Evolutionary conservation across 2,329 filamentous ascomycete genomes (phyloP), one percentile per base, ranked within the genome.

Genomic region (Fusarium guadeloupense): DNA sequence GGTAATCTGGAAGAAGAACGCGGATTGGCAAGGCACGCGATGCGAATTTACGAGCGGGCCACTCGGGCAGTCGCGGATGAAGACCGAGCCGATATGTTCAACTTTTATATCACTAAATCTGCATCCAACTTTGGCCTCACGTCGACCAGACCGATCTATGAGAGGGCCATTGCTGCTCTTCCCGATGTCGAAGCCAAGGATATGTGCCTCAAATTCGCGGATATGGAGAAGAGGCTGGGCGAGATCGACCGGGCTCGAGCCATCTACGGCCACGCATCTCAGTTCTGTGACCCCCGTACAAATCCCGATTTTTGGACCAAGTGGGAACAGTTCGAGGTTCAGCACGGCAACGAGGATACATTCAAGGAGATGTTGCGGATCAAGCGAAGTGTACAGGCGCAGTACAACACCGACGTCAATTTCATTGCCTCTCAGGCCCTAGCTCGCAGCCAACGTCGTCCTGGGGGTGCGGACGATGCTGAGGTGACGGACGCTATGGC

Each of bases 351-450:
- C 77, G 96, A 99, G 75, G 95, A 99, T 75, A 99, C 96, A 0
- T 99, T 96, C 83, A 97, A 97, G 80, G 95, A 99, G 75, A 99
- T 99, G 95, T 83, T 98, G 61, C 89, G 95, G 25, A 93, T 99
- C 81, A 99, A 98, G 83, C 84, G 95, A 74, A 97, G 92, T 76
- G 95, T 99, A 12, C 93, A 97, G 76, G 94, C 95, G 47, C 92
- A 97, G 79, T 99, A 96, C 83, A 98, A 98, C 73, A 99, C 96
- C 38, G 95, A 99, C 72, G 94, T 99, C 81, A 96, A 93, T 75
- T 99, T 97, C 72, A 97, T 99, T 76, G 95, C 95, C 9, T 96
- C 92, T 6, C 95, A 99, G 75, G 95, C 95, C 21, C 83, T 99
- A 66, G 93, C 93, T 19, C 87, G 93, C 61, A 88, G 87, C 62